Percentiles rank a stretch among this genome's conserved stretches.
phyloP scores from a whole-genome alignment of 1,284 basidiomycete genomes.

The Pseudozyma hubeiensis region DNA sequence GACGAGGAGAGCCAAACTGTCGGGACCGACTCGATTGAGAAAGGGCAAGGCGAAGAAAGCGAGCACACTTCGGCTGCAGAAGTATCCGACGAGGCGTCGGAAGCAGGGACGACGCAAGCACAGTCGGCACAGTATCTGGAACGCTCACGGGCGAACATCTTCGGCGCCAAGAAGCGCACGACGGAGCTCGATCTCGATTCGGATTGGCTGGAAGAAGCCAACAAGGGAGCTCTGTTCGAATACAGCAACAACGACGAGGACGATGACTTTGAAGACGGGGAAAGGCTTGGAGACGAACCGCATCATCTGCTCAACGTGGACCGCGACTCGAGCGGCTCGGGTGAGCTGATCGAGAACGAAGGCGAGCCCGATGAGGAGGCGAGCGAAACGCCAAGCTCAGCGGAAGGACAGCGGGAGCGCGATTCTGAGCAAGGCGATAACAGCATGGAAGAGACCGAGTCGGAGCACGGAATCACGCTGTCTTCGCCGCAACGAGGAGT shows the following conservation, averaged over 20 bases:
- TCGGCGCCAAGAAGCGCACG: slow-evolving; percentile 26
- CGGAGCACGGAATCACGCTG: slow-evolving; percentile 27
- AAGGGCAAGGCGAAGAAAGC: slow-evolving; percentile 3
- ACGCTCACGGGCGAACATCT: slow-evolving; percentile 32
- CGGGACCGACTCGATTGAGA: slow-evolving; percentile 8
- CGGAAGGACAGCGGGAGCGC: not conserved
- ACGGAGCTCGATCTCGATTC: slow-evolving; percentile 28
- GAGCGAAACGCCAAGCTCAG: not conserved
- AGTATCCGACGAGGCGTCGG: slow-evolving; percentile 6
- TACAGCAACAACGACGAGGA: slow-evolving; percentile 38
- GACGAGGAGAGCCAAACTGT: slow-evolving; percentile 31
- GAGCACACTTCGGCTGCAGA: not conserved
- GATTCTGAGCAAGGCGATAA: slow-evolving; percentile 22
- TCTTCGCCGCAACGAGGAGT: slow-evolving; percentile 45
- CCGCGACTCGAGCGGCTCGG: slow-evolving; percentile 40
- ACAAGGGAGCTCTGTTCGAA: slow-evolving; percentile 46
- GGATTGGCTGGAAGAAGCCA: slow-evolving; percentile 38
- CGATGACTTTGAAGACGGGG: slow-evolving; percentile 35
- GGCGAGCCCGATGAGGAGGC: slow-evolving; percentile 7
- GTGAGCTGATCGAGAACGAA: slow-evolving; percentile 47
- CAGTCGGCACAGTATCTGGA: slow-evolving; percentile 45
- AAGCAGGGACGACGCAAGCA: slow-evolving; percentile 10
- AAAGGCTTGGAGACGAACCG: slow-evolving; percentile 37
- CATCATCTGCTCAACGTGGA: slow-evolving; percentile 51
- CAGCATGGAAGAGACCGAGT: slow-evolving; percentile 30